Base-by-base conservation (phyloP, 495 filamentous ascomycete genomes). In the Talaromyces wortmannii region DNA sequence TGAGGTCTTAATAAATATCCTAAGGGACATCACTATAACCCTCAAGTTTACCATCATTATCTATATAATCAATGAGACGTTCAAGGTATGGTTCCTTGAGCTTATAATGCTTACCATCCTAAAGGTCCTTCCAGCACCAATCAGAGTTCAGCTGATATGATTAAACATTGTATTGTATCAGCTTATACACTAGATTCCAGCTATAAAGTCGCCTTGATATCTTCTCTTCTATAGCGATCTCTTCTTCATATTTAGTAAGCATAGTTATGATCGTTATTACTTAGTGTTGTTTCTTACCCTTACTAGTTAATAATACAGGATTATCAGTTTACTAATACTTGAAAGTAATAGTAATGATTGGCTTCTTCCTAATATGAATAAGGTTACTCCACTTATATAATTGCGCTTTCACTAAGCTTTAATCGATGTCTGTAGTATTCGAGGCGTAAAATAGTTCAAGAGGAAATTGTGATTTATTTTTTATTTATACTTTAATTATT, bases 51-150 rank as follows among this genome's bases (percentile, higher is more conserved):
- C 33, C 33, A 36, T 36, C 33, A 36, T 36, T 36, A 36, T 36
- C 33, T 12, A 36, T 12, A 36, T 36, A 36, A 12, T 36, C 33
- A 10, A 61, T 58, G 12, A 55, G 59, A 44, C 59, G 16, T 59
- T 61, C 53, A 33, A 61, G 31, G 30, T 62, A 30, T 13, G 45
- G 33, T 36, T 36, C 33, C 12, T 12, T 6, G 33, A 36, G 33
- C 33, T 36, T 36, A 36, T 62, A 62, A 31, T 62, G 50, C 51
- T 59, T 59, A 30, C 57, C 56, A 31, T 59, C 59, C 33, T 45
- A 48, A n/a, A n/a, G 59, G 52, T 55, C 56, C 59, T 58, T 52
- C 59, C 45, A 59, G 56, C 56, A 61, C 59, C 56, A 61, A 53
- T 58, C 56, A 58, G 55, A 61, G 49, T 52, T 61, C 0, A 49